Base-by-base conservation (phyloP, 371 early-diverging fungal species). In the Mortierella polycephala region DNA sequence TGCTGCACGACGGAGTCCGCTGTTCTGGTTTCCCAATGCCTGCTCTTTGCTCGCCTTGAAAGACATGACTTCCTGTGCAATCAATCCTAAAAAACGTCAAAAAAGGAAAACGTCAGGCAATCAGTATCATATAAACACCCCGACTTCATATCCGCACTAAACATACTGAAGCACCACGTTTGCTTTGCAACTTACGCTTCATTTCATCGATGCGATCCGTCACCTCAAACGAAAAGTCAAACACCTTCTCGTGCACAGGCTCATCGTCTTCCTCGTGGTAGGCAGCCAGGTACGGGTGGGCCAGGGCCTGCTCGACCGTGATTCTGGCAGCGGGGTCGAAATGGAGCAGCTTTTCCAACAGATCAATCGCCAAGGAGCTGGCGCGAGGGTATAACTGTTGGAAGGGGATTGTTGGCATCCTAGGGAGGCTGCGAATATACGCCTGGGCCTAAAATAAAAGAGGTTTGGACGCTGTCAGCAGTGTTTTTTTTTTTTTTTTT, bases 211-310 rank as follows among this genome's bases (percentile, higher is more conserved):
- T 91, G 2, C 89, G 83, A 54, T 96, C 95, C 21, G 93, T 87
- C 23, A 87, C 83, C 81, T 98, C 98, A 81, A 98, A 98, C 1
- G 94, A 91, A 83, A 98, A 97, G 81, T 97, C 97, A 87, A 97
- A 98, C 16, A 84, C 62, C 30, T 84, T 84, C 7, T 85, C 84
- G 74, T 93, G 92, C 21, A 85, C 81, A 1, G 93, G 91, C 85
- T 93, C 93, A 66, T 94, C 94, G 55, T 93, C 89, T 67, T 85
- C 85, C 71, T 93, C 92, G 63, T 93, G 93, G 72, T 94, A 93
- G 1, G 91, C 87, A 47, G 86, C 88, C 47, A 93, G 81, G 73
- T 94, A 94, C 62, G 91, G 92, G 77, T 96, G 96, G 42, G 85
- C 84, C 67, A 97, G 75, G 2, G 96, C 95, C 67, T 93, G 90